Evolutionary conservation across 192 early-diverging fungal species (phyloP).

Genomic region (Gigaspora rosea): DNA sequence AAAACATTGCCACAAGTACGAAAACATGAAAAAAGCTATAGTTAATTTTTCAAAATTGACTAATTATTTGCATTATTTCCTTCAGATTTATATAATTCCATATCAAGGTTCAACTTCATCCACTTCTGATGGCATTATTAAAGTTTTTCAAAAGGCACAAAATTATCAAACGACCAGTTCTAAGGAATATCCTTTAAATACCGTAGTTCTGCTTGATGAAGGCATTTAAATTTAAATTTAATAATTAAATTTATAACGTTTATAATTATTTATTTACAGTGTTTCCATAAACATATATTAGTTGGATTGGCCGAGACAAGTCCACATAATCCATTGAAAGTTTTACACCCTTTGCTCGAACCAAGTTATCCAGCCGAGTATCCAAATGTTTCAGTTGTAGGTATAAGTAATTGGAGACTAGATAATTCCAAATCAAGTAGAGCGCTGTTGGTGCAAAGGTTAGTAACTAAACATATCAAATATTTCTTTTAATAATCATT

Average conservation of each 20-base stretch:
- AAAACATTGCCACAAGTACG: conserved; percentile 21
- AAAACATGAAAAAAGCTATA: too few species aligned
- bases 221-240: neutral
- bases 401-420: neutral
- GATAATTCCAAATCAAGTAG: conserved; percentile 6
- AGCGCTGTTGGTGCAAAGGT: conserved; percentile 13
- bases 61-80: too few species aligned
- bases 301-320: conserved; percentile 26
- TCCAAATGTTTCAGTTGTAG: neutral
- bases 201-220: conserved; percentile 28
- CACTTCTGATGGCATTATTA: conserved; percentile 27
- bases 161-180: conserved; percentile 20
- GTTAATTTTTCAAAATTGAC: too few species aligned
- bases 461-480: too few species aligned
- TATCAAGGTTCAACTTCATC: conserved; percentile 31
- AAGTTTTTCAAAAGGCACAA: conserved; percentile 25
- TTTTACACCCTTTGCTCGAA: conserved; percentile 25
- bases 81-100: conserved; percentile 17
- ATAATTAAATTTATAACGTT: neutral
- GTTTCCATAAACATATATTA: neutral
- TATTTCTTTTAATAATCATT: too few species aligned
- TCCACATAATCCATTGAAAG: conserved; percentile 28
- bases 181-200: neutral
- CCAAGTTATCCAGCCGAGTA: conserved; percentile 8
- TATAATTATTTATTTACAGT: neutral